phyloP scores from a whole-genome alignment of 495 filamentous ascomycete genomes.

The Hypoxylon perforatum region DNA sequence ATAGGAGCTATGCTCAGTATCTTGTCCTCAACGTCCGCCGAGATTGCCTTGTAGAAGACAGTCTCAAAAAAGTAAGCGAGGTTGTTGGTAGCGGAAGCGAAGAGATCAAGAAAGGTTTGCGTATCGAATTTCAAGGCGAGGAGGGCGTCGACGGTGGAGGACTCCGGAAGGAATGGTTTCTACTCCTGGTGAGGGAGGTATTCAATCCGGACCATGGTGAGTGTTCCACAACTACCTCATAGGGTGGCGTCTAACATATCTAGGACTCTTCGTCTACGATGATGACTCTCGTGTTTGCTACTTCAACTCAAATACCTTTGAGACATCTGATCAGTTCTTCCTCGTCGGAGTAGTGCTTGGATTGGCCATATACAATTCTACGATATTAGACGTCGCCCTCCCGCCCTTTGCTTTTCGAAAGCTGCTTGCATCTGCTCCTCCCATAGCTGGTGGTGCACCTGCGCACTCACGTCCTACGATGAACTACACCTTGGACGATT shows the following conservation, averaged over 20 bases:
- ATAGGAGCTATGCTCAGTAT: constrained; percentile 80
- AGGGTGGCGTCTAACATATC: constrained; percentile 7
- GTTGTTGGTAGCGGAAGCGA: constrained; percentile 83
- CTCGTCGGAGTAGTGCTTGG: constrained; percentile 89
- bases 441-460: constrained; percentile 60
- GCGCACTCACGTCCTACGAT: constrained; percentile 69
- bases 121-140: constrained; percentile 88
- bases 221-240: constrained; percentile 37
- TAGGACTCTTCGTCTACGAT: constrained; percentile 91
- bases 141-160: constrained; percentile 94
- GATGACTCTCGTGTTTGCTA: constrained; percentile 96
- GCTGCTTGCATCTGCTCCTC: constrained; percentile 77
- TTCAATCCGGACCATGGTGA: constrained; percentile 92
- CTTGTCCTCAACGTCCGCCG: constrained; percentile 81
- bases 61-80: constrained; percentile 86
- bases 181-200: constrained; percentile 88
- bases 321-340: constrained; percentile 94
- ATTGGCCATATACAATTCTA: constrained; percentile 96
- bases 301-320: constrained; percentile 92
- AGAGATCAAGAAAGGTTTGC: constrained; percentile 92
- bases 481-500: constrained; percentile 82
- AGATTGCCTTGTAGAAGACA: constrained; percentile 93
- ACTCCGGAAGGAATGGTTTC: constrained; percentile 95
- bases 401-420: constrained; percentile 96
- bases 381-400: constrained; percentile 89